Evolutionary conservation across 495 filamentous ascomycete genomes (phyloP).

Genomic region (Penicillium manginii): DNA sequence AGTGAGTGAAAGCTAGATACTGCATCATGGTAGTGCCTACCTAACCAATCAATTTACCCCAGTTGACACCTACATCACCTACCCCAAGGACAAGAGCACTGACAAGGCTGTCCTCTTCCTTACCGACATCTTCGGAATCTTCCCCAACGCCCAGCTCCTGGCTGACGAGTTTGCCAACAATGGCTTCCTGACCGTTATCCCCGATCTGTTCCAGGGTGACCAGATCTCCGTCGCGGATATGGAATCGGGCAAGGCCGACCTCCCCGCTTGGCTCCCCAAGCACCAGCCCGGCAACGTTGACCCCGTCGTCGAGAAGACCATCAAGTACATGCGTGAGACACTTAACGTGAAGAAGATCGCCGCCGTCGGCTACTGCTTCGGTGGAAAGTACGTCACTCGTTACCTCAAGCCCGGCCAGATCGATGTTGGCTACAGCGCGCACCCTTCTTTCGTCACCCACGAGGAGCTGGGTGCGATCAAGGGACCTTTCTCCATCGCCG

Average conservation of each 20-base stretch:
- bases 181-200: constrained; percentile 76
- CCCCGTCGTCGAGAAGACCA: constrained; percentile 61
- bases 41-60: background rate
- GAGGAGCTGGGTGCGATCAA: constrained; percentile 74
- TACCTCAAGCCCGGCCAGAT: constrained; percentile 51
- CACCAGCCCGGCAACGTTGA: constrained; percentile 66
- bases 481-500: constrained; percentile 75
- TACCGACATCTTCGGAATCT: constrained; percentile 73
- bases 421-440: constrained; percentile 73
- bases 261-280: constrained; percentile 60
- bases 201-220: constrained; percentile 81
- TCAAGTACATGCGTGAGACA: constrained; percentile 62
- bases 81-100: constrained; percentile 45
- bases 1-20: constrained; percentile 30
- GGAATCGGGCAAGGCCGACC: constrained; percentile 58
- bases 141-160: constrained; percentile 76
- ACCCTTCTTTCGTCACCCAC: constrained; percentile 76
- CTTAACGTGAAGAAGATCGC: constrained; percentile 69
- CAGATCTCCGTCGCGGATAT: constrained; percentile 57
- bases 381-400: constrained; percentile 51
- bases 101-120: constrained; percentile 52
- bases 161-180: constrained; percentile 83
- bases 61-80: constrained; percentile 49
- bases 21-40: background rate
- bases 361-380: constrained; percentile 56